Percentiles rank a stretch among this genome's conserved stretches.
Evolutionary conservation across 805 yeast genomes (phyloP).

Genomic region (Saccharomycopsis microspora): DNA sequence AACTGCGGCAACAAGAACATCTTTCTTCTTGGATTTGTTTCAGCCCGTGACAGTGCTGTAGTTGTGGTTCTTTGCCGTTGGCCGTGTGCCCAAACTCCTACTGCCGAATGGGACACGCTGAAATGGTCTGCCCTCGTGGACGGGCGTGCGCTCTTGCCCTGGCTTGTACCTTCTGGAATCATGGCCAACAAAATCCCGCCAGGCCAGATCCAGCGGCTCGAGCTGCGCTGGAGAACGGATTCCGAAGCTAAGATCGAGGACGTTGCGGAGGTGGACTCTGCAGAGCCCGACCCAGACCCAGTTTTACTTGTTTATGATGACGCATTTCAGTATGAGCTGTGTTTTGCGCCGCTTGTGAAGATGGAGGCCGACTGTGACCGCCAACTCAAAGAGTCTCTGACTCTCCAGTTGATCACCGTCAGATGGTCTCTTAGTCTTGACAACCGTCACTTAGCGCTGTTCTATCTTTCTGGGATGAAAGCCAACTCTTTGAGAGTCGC

Average conservation of each 20-base stretch:
- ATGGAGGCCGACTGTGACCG: slow-evolving; percentile 75
- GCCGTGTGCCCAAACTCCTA: slow-evolving; percentile 75
- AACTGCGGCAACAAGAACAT: slow-evolving; percentile 77
- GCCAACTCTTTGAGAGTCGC: slow-evolving; percentile 55
- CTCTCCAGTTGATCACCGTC: slow-evolving; percentile 59
- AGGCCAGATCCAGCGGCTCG: slow-evolving; percentile 59
- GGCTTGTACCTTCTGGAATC: slow-evolving; percentile 44
- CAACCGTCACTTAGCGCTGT: slow-evolving; percentile 56
- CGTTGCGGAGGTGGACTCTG: slow-evolving; percentile 33
- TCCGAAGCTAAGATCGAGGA: slow-evolving; percentile 64
- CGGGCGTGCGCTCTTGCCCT: slow-evolving; percentile 62
- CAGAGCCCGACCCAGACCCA: slow-evolving; percentile 53
- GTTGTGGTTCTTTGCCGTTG: slow-evolving; percentile 80
- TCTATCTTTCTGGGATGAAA: slow-evolving; percentile 58
- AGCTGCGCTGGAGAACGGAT: slow-evolving; percentile 71
- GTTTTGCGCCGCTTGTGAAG: slow-evolving; percentile 75
- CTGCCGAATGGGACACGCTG: slow-evolving; percentile 73
- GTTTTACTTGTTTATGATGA: slow-evolving; percentile 68
- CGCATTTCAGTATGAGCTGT: slow-evolving; percentile 75
- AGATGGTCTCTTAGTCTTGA: slow-evolving; percentile 64
- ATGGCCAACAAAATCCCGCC: slow-evolving; percentile 39
- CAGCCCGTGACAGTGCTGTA: slow-evolving; percentile 77
- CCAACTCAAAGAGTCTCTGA: slow-evolving; percentile 63
- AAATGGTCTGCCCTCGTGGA: slow-evolving; percentile 85
- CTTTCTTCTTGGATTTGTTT: slow-evolving; percentile 74